Conservation (phyloP, 495 filamentous ascomycete genomes). For the Penicillium salamii region DNA sequence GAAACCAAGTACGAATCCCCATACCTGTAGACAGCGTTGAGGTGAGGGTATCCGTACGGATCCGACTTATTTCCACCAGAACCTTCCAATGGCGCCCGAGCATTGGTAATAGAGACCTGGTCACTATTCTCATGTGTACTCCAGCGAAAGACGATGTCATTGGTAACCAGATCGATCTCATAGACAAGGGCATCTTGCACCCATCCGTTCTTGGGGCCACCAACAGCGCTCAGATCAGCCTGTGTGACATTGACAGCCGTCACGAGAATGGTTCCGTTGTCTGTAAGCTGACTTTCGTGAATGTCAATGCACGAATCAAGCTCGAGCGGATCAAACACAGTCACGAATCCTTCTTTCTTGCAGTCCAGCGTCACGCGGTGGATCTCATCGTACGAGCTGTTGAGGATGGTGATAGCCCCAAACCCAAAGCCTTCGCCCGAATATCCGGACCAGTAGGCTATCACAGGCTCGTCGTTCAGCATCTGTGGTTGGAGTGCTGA, state of each 20-base stretch:
- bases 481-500: conserved; percentile 20
- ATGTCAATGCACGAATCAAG: conserved; percentile 29
- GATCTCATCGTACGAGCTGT: conserved; percentile 44
- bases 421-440: conserved; percentile 25
- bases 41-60: conserved; percentile 40
- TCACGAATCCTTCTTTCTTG: conserved; percentile 20
- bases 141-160: conserved; percentile 37
- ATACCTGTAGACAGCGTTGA: conserved; percentile 36
- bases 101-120: conserved; percentile 17
- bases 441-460: conserved; percentile 26
- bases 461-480: conserved; percentile 23
- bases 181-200: conserved; percentile 49
- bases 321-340: conserved; percentile 11
- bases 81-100: conserved; percentile 10
- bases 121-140: conserved; percentile 31
- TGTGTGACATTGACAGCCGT: conserved; percentile 48
- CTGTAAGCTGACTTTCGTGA: conserved; percentile 43
- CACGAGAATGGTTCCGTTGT: conserved; percentile 49
- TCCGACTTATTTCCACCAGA: conserved; percentile 13
- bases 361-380: conserved; percentile 23
- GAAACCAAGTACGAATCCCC: conserved; percentile 36
- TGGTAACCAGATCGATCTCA: conserved; percentile 44
- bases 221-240: conserved; percentile 41
- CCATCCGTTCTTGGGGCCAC: conserved; percentile 45
- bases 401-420: conserved; percentile 35